A percentile compares a stretch with the other conserved stretches of the same genome.
Evolutionary conservation across 2,329 filamentous ascomycete genomes (phyloP).

Genomic region (Waltergamsia citrina): DNA sequence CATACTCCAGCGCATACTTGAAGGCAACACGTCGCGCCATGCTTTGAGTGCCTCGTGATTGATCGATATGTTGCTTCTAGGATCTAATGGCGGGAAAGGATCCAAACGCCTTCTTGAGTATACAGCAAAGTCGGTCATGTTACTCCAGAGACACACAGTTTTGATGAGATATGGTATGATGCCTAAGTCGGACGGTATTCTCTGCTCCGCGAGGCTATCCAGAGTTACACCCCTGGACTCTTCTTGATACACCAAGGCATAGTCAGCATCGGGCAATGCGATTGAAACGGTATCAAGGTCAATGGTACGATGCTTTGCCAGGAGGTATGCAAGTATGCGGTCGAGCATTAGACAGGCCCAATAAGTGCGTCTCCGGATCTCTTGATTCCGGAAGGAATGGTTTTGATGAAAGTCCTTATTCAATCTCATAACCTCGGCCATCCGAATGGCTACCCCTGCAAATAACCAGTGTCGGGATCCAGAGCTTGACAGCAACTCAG

Average conservation of each 20-base stretch:
- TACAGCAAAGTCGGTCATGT: constrained; percentile 8
- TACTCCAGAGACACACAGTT: constrained; percentile 9
- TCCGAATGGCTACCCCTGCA: constrained; percentile 11
- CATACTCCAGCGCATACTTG: constrained; percentile 8
- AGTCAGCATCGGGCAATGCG: constrained; percentile 8
- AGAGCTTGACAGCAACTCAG: constrained; percentile 11
- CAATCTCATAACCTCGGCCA: constrained; percentile 14
- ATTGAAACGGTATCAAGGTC: constrained; percentile 5
- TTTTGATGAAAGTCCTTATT: constrained; percentile 13
- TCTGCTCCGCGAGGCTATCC: constrained; percentile 3
- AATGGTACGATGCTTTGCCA: constrained; percentile 9
- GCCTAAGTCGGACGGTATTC: constrained; percentile 9
- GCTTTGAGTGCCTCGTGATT: constrained; percentile 4
- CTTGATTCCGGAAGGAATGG: constrained; percentile 12
- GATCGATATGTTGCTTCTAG: constrained; percentile 1
- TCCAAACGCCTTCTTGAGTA: constrained; percentile 6
- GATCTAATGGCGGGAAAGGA: constrained; percentile 7
- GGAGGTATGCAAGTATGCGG: constrained; percentile 6
- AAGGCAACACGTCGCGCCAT: constrained; percentile 8
- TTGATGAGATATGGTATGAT: constrained; percentile 10
- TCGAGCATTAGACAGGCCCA: constrained; percentile 13
- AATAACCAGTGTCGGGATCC: constrained; percentile 13
- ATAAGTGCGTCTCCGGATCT: constrained; percentile 14
- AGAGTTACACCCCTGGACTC: constrained; percentile 7
- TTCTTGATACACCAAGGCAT: constrained; percentile 9